Evolutionary conservation across 1,139 yeast genomes (phyloP), one percentile per base, ranked within the genome.

Genomic region (Yamadazyma diospyri): DNA sequence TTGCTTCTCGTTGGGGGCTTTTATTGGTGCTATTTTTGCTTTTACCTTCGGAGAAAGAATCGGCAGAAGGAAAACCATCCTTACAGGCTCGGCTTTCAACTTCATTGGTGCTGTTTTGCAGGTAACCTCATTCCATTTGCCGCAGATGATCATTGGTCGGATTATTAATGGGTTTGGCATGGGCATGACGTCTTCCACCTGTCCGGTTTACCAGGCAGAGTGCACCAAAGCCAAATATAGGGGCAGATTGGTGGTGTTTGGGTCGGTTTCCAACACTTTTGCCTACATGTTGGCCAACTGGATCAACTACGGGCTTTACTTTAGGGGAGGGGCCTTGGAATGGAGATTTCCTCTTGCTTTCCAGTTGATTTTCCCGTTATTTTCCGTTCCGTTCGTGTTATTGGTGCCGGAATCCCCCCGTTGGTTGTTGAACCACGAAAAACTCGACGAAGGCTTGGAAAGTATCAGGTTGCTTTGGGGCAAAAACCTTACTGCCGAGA

Each of bases 321-420:
- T 45, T 26, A 35, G 39, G 9, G 36, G 41, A 25, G 53, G 53
- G 2, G 45, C 51, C 6, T 40, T 50, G 19, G 39, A 51, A 36
- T 44, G 64, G 67, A 42, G 59, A 46, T 42, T 53, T 26, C 57
- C 54, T 22, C 46, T 58, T 16, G 66, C 61, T 3, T 60, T 61
- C 42, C 54, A 50, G 29, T 50, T 60, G 33, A 40, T 59, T 13
- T 58, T 59, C 19, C 50, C 59, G 9, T 27, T 56, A 19, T 30
- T 47, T 13, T 46, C 47, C 3, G 30, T 47, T 9, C 46, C 48
- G 5, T 30, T 50, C 3, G 46, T 55, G 25, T 48, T 54, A 29
- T 37, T 51, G 25, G 45, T 59, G n/a, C 76, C 76, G 3, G 76
- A 70, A 46, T 64, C 73, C 4, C 74, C 75, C 6, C 54, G 72